Base-by-base conservation (phyloP, 2,329 filamentous ascomycete species). In the Exophiala calicioides region DNA sequence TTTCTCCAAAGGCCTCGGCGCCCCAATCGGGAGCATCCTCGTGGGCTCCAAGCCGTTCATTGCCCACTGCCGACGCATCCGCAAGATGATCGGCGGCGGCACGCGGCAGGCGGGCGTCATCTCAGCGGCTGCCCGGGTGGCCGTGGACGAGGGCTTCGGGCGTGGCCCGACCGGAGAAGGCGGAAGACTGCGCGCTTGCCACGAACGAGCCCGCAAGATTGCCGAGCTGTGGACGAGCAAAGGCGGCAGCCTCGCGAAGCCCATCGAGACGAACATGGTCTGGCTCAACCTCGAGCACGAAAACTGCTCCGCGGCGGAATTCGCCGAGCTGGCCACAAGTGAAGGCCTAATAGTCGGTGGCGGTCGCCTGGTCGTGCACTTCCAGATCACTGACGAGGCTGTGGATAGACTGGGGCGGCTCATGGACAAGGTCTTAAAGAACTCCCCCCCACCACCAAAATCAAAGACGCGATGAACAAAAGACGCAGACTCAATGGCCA, bases 241-340 rank as follows among this genome's bases (percentile, higher is more conserved):
- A 40, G 88, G 88, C 3, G 89, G 88, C 1, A 80, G 78, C 66
- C 68, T 89, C 46, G 67, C 75, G 15, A 75, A 84, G 49, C 84
- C 86, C 0, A 84, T 86, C 1, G 84, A 95, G 62, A 94, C 89
- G n/a, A 95, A 95, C 68, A 94, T 95, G 87, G 81, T 88, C 24
- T 95, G 88, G 88, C 62, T 94, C 47, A 84, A 94, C 64, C 70
- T 93, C 12, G 77, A 81, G 21, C 76, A 76, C 1, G 77, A 79
- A 8, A 78, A 79, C 0, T 64, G 84, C 23, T 68, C 71, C 3
- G 63, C 63, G 3, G 73, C 77, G 40, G 71, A 77, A 30, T 78
- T 83, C 50, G 73, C 78, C 7, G 70, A 73, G 46, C 65, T 78
- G 27, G 81, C 74, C 2, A 67, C 77, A 52, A 74, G 78, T 58